These are phyloP conservation scores for Thelonectria discophora DNA, from an alignment of 2,329 filamentous ascomycete genomes.

Conservation along the genomic window DNA sequence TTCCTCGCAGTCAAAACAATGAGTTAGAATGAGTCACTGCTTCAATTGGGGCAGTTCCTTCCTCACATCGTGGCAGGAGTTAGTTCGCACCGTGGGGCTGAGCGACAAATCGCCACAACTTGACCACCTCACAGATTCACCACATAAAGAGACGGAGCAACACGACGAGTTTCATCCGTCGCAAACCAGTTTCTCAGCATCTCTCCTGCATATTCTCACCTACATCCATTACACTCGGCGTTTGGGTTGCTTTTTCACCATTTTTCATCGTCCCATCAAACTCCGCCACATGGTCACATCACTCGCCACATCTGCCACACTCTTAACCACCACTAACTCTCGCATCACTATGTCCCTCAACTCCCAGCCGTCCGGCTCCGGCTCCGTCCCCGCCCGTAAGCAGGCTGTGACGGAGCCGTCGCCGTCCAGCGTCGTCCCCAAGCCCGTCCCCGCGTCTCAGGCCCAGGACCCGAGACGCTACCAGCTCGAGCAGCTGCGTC, in stretches of 20 bases:
- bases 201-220: not conserved
- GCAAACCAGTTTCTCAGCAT: too few relatives aligned
- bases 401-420: constrained; percentile 59
- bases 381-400: constrained; percentile 45
- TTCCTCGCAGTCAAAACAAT: not conserved
- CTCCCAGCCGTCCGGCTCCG: constrained; percentile 40
- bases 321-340: constrained; percentile 13
- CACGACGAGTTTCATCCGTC: too few relatives aligned
- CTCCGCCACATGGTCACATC: constrained; percentile 11
- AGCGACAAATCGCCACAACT: too few relatives aligned
- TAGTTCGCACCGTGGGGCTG: not conserved
- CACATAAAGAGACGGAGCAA: too few relatives aligned
- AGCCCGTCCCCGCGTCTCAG: constrained; percentile 72
- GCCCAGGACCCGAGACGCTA: constrained; percentile 75
- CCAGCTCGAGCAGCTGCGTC: constrained; percentile 76
- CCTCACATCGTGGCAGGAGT: not conserved
- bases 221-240: constrained; percentile 1
- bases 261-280: not conserved
- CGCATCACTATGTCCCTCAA: constrained; percentile 53
- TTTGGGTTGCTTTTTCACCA: constrained; percentile 14
- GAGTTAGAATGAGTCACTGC: constrained; percentile 19
- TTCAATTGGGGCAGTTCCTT: constrained; percentile 3
- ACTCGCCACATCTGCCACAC: constrained; percentile 16
- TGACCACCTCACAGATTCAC: too few relatives aligned
- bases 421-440: constrained; percentile 64